Evolutionary conservation across 129 eudicot genomes (phyloP), one percentile per base, ranked within the genome.

Genomic region (Oenanthe sinensis): DNA sequence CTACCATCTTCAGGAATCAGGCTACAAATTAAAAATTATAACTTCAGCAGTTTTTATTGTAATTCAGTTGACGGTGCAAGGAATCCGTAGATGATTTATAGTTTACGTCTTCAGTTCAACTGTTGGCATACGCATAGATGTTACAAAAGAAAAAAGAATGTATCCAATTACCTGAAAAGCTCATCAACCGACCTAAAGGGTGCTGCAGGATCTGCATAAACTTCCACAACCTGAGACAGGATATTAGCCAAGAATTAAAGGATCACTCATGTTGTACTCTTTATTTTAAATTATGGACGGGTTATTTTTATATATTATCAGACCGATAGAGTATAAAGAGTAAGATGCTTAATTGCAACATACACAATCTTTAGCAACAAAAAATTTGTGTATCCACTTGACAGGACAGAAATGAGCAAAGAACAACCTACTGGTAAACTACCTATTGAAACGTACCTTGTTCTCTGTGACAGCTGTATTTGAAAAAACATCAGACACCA

Each of bases 401-500:
- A 8, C 2, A 11, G 17, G 10, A 62, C 70, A 62, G 24, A 62
- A 4, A 50, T 17, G 60, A 54, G 49, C 55, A 49, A 13, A 30
- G 69, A 78, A 19, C 26, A 13, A 33, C 55, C 20, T 15, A 15
- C 17, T 7, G 11, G 20, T 14, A 15, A 49, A 49, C 8, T 4
- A 1, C 24, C 62, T 20, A 20, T 20, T 20, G 24, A 52, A 52
- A 22, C 2, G 6, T 85, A 95, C 97, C 97, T 96, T 96, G 67
- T 96, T 89, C 84, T 92, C 97, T 36, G 99, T 97, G 20, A 92
- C 85, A 44, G 88, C 89, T 20, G 96, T 90, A 82, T 96, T 90
- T 82, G 97, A 89, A 84, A 96, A 92, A 77, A 96, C 88, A 83
- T 80, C 90, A 24, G 96, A 93, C 54, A 92, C 96, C 81, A 96